Percentiles rank a stretch among this genome's conserved stretches.
phyloP scores from a whole-genome alignment of 352 stramenopile species.

The Phytopythium oedochilum region DNA sequence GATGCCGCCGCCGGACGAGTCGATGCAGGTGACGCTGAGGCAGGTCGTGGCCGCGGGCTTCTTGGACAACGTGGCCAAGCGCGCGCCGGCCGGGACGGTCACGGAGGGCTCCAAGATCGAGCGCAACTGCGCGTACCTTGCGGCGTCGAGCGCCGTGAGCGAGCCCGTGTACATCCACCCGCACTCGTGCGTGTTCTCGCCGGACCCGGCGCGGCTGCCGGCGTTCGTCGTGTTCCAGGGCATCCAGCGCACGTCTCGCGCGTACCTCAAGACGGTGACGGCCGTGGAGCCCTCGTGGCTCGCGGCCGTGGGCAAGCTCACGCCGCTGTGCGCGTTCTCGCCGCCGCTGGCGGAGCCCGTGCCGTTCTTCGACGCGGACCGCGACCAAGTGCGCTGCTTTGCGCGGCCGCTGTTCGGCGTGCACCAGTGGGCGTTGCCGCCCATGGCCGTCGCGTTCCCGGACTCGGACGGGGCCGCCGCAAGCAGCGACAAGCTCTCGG shows the following conservation, averaged over 20 bases:
- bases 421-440: constrained; percentile 62
- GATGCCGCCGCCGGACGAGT: constrained; percentile 60
- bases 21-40: constrained; percentile 53
- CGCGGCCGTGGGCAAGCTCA: constrained; percentile 66
- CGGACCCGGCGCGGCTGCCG: constrained; percentile 57
- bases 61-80: constrained; percentile 80
- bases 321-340: constrained; percentile 68
- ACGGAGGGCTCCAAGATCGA: constrained; percentile 80
- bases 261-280: constrained; percentile 97
- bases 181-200: constrained; percentile 78
- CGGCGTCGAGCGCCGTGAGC: constrained; percentile 45
- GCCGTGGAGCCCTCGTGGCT: constrained; percentile 98
- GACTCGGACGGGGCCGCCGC: constrained; percentile 17
- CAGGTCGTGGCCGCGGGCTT: constrained; percentile 81
- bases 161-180: constrained; percentile 84
- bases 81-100: constrained; percentile 63
- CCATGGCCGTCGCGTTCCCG: constrained; percentile 52
- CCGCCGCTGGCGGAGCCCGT: constrained; percentile 49
- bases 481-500: constrained; percentile 33
- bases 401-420: constrained; percentile 70
- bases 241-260: constrained; percentile 69
- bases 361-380: constrained; percentile 47
- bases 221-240: constrained; percentile 75
- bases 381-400: constrained; percentile 77
- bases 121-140: constrained; percentile 76